Conservation (phyloP, 2,329 filamentous ascomycete genomes). For the Penicillium janthinellum region DNA sequence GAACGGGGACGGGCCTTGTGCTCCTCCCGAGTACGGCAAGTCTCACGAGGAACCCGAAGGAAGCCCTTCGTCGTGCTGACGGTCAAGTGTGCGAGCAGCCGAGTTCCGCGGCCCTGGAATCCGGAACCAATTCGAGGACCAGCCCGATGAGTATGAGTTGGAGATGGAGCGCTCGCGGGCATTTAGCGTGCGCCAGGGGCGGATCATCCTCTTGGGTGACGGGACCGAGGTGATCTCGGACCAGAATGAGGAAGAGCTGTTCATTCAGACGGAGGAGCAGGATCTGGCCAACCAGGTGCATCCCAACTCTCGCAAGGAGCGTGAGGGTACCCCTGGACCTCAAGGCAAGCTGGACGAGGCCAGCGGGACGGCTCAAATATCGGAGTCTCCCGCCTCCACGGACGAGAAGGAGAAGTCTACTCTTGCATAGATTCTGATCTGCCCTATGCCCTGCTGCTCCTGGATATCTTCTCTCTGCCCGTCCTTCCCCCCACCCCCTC, state of each 20-base stretch:
- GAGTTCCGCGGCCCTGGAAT: constrained; percentile 82
- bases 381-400: constrained; percentile 42
- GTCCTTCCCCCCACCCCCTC: constrained; percentile 8
- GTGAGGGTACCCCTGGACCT: constrained; percentile 56
- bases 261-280: constrained; percentile 87
- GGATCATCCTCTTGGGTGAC: constrained; percentile 93
- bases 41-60: constrained; percentile 51
- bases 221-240: constrained; percentile 90
- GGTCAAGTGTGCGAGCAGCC: constrained; percentile 56
- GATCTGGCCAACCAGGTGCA: constrained; percentile 82
- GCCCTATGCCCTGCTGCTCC: neutral
- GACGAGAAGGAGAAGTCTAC: constrained; percentile 39
- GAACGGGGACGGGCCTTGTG: constrained; percentile 95
- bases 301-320: constrained; percentile 51
- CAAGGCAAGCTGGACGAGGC: constrained; percentile 37
- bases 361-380: constrained; percentile 32
- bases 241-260: constrained; percentile 89
- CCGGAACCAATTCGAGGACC: constrained; percentile 81
- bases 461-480: constrained; percentile 13
- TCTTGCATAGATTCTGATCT: constrained; percentile 29
- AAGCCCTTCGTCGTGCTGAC: constrained; percentile 46
- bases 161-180: constrained; percentile 60
- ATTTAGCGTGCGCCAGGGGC: constrained; percentile 73
- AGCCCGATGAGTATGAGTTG: constrained; percentile 59
- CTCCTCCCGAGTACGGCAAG: constrained; percentile 99